Base-by-base conservation (phyloP, 352 stramenopile species). In the Globisporangium abappressorium region DNA sequence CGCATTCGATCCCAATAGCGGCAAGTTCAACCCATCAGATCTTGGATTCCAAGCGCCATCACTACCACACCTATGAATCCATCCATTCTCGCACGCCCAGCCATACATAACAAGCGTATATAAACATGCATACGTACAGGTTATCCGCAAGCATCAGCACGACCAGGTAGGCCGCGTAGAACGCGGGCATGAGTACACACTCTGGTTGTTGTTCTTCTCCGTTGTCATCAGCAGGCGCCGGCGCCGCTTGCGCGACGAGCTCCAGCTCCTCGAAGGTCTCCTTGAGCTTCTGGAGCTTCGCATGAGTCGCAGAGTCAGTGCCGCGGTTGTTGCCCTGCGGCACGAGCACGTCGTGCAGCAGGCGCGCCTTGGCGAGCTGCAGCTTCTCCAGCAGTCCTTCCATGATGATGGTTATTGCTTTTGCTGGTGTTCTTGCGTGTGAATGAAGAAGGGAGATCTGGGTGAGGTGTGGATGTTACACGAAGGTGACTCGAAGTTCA, bases 81-180 rank as follows among this genome's bases (percentile, higher is more conserved):
- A 46, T 0, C 5, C 26, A 22, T 7, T 2, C 2, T 20, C 38
- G 20, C 24, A 38, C 26, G 11, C 2, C 38, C 53, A 8, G 14
- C 5, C 2, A 22, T n/a, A 11, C 12, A 54, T 43, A 41, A 11
- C 56, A 6, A 34, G 4, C 36, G 5, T 6, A 20, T 18, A n/a
- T 0, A 47, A 3, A 64, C 18, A 49, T 46, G n/a, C 36, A 76
- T 71, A 38, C 54, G 69, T 63, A 88, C 80, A 91, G 66, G 60
- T 84, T 75, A 38, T 74, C 77, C 4, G 74, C 71, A 58, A 92
- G 69, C 57, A 92, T 62, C 54, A 82, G 72, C 43, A 89, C 64
- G 5, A 90, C 57, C 72, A 92, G 38, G 57, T 82, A 90, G 46
- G 58, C 79, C 18, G 79, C 73, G 70, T 90, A 92, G 49, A 92